A percentile compares a stretch with the other conserved stretches of the same genome.
phyloP scores from a whole-genome alignment of 305 asterid genomes.

The Fraxinus paxiana region DNA sequence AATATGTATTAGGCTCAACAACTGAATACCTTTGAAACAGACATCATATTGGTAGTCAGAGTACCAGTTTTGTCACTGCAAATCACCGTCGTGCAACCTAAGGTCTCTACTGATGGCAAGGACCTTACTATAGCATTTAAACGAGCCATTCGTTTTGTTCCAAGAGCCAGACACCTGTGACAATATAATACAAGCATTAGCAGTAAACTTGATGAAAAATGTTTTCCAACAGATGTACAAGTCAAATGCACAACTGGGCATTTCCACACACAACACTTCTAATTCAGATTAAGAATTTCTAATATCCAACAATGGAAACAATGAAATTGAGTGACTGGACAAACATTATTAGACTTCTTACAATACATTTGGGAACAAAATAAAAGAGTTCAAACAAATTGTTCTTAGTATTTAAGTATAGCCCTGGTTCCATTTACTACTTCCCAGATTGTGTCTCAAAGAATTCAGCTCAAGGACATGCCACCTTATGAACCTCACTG shows the following conservation, averaged over 20 bases:
- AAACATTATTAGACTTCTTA: conserved; percentile 12
- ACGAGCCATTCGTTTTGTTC: conserved; percentile 98
- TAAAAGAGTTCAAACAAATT: background rate
- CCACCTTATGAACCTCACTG: background rate
- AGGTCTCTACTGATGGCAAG: conserved; percentile 97
- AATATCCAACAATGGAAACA: conserved; percentile 8
- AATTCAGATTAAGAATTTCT: background rate
- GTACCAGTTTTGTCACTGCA: conserved; percentile 99
- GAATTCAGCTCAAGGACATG: background rate
- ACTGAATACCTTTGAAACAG: conserved; percentile 78
- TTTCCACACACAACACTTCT: conserved; percentile 2
- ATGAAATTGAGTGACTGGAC: conserved; percentile 9
- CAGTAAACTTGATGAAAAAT: conserved; percentile 19
- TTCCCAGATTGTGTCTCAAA: background rate
- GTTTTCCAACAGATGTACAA: conserved; percentile 4
- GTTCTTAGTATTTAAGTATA: background rate
- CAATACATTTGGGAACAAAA: conserved; percentile 4
- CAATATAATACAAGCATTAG: conserved; percentile 12
- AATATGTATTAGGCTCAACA: conserved; percentile 14
- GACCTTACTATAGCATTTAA: conserved; percentile 97
- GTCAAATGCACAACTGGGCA: background rate
- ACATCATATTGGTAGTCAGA: conserved; percentile 98
- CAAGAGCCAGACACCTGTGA: conserved; percentile 93
- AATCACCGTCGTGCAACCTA: conserved; percentile 98
- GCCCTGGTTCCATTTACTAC: background rate